Evolutionary conservation across 2,329 filamentous ascomycete species (phyloP).

Genomic region (Trichoderma guizhouense): DNA sequence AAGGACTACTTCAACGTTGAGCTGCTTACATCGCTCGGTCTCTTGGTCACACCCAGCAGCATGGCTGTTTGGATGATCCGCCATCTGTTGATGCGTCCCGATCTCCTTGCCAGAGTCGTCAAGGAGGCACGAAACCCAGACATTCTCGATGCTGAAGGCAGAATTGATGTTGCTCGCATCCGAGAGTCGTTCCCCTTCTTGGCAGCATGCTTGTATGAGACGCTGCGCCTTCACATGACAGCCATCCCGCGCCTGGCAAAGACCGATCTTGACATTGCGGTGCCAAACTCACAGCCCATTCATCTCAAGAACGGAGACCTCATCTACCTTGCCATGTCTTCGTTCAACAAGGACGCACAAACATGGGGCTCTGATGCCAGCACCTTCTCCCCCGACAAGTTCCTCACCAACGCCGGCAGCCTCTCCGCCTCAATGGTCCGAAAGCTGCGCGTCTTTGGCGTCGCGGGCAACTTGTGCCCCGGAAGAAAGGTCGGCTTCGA

Average conservation of each 20-base stretch:
- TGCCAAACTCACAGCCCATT: slow-evolving; percentile 22
- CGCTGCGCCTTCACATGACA: slow-evolving; percentile 32
- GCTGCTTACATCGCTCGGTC: slow-evolving; percentile 32
- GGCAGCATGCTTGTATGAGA: slow-evolving; percentile 33
- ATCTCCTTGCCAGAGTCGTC: slow-evolving; percentile 23
- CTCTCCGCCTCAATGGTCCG: slow-evolving; percentile 24
- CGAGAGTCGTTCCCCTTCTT: slow-evolving; percentile 30
- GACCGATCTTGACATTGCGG: slow-evolving; percentile 26
- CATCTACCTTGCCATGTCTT: slow-evolving; percentile 32
- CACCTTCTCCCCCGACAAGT: slow-evolving; percentile 28
- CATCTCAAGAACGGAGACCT: slow-evolving; percentile 29
- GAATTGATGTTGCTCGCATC: slow-evolving; percentile 26
- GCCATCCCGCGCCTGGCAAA: slow-evolving; percentile 31
- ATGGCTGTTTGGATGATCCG: slow-evolving; percentile 31
- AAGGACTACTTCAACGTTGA: slow-evolving; percentile 33
- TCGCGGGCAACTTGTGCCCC: slow-evolving; percentile 32
- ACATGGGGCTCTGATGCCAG: slow-evolving; percentile 30
- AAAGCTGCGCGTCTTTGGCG: slow-evolving; percentile 31
- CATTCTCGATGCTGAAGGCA: slow-evolving; percentile 2
- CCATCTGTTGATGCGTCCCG: slow-evolving; percentile 25
- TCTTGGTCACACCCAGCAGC: slow-evolving; percentile 31
- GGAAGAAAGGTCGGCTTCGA: slow-evolving; percentile 31
- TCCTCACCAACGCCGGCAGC: slow-evolving; percentile 26
- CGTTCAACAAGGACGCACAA: slow-evolving; percentile 28
- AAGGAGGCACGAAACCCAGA: slow-evolving; percentile 25